Evolutionary conservation across 75 land plant genomes (phyloP), one percentile per base, ranked within the genome.

Genomic region (Picea sitchensis): DNA sequence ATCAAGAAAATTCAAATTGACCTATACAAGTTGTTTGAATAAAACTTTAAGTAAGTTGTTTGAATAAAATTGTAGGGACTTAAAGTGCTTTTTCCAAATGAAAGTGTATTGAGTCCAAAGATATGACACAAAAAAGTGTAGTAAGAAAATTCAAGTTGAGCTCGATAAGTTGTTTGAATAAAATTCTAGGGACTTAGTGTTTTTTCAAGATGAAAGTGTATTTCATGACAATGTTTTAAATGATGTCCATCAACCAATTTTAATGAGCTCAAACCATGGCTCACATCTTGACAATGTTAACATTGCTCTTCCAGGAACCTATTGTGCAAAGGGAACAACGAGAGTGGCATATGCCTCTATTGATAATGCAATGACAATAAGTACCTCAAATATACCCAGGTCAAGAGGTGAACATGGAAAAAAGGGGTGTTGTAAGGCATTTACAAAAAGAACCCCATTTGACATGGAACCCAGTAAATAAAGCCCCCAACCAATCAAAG

Each of bases 401-500:
- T 92, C 89, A 91, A 18, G 92, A 91, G 2, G 83, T 77, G 31
- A 97, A 57, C 30, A 94, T 79, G 89, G 78, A 1, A 90, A 65
- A 32, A 77, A 56, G 31, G 96, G 96, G 51, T 92, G 81, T 32
- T 91, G 76, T 74, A 95, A 91, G 7, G 82, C 75, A 65, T 86
- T 91, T 57, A 89, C 80, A 1, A 81, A 85, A 26, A 95, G 82
- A 0, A 86, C 83, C 47, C 82, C 74, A 54, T 88, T 79, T 5
- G 94, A 84, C 9, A 83, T 73, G 1, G 98, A 83, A 14, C 98
- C 98, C 1, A 93, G 65, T 7, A 97, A 84, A 72, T 93, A 93
- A 61, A 92, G 82, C 2, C 83, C 58, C 99, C 98, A 97, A n/a
- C 98, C 98, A 23, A 93, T 63, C 1, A 97, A 13, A 56, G 98